Evolutionary conservation across 495 filamentous ascomycete genomes (phyloP).

Genomic region (Aspergillus taichungensis): DNA sequence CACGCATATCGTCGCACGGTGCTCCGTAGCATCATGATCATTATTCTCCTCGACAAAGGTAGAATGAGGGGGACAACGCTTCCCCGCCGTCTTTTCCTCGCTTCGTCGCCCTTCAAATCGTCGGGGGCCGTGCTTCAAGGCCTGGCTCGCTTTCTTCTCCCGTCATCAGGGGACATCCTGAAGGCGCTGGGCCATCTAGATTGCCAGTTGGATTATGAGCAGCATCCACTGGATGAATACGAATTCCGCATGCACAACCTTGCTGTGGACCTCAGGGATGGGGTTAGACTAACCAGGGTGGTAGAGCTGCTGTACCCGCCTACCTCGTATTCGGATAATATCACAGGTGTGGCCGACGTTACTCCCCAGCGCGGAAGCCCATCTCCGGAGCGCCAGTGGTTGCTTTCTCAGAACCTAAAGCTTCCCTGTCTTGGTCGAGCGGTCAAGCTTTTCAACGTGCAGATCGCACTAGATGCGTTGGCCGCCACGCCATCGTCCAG

Average conservation of each 20-base stretch:
- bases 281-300: constrained; percentile 49
- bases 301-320: constrained; percentile 52
- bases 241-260: constrained; percentile 50
- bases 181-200: constrained; percentile 48
- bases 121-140: constrained; percentile 46
- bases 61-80: constrained; percentile 19
- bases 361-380: background rate
- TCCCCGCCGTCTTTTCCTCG: constrained; percentile 35
- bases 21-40: constrained; percentile 52
- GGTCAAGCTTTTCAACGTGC: constrained; percentile 54
- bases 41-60: constrained; percentile 50
- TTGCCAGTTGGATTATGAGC: constrained; percentile 44
- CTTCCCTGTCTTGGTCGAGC: constrained; percentile 48
- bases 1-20: constrained; percentile 48
- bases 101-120: constrained; percentile 45
- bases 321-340: constrained; percentile 2
- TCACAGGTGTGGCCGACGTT: background rate
- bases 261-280: constrained; percentile 57
- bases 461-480: constrained; percentile 49
- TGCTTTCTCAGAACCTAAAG: constrained; percentile 51
- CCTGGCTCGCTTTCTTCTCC: constrained; percentile 44
- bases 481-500: constrained; percentile 26
- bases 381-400: constrained; percentile 14
- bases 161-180: constrained; percentile 50
- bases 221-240: constrained; percentile 52